Conservation (phyloP, 495 filamentous ascomycete genomes). For the Daldinia childiae region DNA sequence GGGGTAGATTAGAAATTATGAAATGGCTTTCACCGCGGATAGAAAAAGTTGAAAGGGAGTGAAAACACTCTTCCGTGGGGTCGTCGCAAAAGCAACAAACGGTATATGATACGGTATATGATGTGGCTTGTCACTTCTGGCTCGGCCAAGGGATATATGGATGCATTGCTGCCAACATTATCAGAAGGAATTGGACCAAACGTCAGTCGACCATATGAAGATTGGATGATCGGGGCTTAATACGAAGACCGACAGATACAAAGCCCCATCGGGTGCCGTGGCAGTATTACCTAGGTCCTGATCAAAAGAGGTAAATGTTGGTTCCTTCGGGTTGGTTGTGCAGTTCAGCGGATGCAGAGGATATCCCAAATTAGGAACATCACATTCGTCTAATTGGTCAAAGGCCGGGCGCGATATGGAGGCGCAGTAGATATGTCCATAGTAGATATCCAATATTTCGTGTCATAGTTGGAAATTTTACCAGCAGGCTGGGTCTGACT, state of each 20-base stretch:
- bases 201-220: background rate
- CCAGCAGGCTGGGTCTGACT: slow-evolving; percentile 6
- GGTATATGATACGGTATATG: slow-evolving; percentile 9
- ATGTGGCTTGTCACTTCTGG: slow-evolving; percentile 20
- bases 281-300: slow-evolving; percentile 23
- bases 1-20: slow-evolving; percentile 9
- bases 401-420: background rate
- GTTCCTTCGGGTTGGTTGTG: slow-evolving; percentile 18
- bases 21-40: slow-evolving; percentile 9
- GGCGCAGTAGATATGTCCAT: slow-evolving; percentile 21
- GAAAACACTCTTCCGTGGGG: slow-evolving; percentile 10
- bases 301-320: slow-evolving; percentile 28
- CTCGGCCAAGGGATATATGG: slow-evolving; percentile 19
- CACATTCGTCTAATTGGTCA: slow-evolving; percentile 25
- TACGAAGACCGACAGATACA: slow-evolving; percentile 17
- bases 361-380: slow-evolving; percentile 32
- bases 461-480: slow-evolving; percentile 4
- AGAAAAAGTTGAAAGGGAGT: slow-evolving; percentile 15
- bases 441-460: background rate
- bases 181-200: slow-evolving; percentile 17
- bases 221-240: slow-evolving; percentile 8
- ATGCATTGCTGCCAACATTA: slow-evolving; percentile 4
- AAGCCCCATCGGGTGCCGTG: slow-evolving; percentile 17
- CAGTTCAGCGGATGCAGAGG: slow-evolving; percentile 6
- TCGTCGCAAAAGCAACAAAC: slow-evolving; percentile 13